Evolutionary conservation across 306 rosid species (phyloP), one percentile per base, ranked within the genome.

Genomic region (Aeschynomene evenia): DNA sequence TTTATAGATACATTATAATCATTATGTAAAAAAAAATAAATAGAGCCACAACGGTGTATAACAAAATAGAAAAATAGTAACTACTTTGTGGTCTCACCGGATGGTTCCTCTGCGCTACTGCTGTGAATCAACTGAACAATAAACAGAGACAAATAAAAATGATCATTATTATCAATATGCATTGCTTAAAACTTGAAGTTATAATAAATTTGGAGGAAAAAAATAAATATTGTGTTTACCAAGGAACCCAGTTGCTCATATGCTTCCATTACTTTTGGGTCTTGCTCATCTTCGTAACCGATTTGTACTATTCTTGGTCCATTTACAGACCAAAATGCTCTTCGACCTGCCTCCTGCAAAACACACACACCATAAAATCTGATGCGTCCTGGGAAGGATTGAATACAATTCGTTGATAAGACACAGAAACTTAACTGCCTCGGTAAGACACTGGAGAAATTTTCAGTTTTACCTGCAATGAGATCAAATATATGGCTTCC

Each of bases 301-400:
- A 88, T 60, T 85, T 93, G 94, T 58, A 90, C 76, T 77, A 93
- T 90, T 72, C 87, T 90, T 18, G 97, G 96, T 85, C 98, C 98
- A 55, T 93, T 88, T 73, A 93, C 81, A 55, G 94, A 90, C 97
- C 98, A 93, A 57, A 93, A 86, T 58, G 97, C 97, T 77, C 91
- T 86, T 61, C 89, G 88, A 55, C 98, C 98, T 24, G 94, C 90
- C 58, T 90, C 98, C 98, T 93, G 79, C 36, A 79, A 68, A 22
- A 68, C 20, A 56, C 49, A 0, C 37, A 49, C 39, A 64, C 22
- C 23, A 26, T 15, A 42, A n/a, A 53, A 54, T 16, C 36, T 29
- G 73, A 59, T 39, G 11, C 26, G 36, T 10, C 4, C 19, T n/a
- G 1, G 52, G 57, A 53, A 61, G 70, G 28, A n/a, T n/a, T n/a